phyloP scores from a whole-genome alignment of 2,329 filamentous ascomycete species.

The Westerdykella ornata region DNA sequence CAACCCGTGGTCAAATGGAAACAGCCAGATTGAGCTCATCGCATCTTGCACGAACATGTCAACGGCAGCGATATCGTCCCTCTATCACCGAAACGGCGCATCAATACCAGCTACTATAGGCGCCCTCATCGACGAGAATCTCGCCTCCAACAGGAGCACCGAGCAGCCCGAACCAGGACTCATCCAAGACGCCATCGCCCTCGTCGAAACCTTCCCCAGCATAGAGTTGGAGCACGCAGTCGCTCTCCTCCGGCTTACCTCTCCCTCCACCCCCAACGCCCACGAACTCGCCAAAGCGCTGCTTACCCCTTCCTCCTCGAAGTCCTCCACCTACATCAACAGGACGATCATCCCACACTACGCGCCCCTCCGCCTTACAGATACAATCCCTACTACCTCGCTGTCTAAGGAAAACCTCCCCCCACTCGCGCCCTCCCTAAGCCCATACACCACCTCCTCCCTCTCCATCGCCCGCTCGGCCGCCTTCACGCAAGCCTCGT shows the following conservation, averaged over 20 bases:
- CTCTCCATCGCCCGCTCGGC: conserved; percentile 44
- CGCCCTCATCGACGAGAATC: conserved; percentile 46
- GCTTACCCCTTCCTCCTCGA: conserved; percentile 30
- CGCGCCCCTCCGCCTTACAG: conserved; percentile 36
- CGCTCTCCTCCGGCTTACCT: conserved; percentile 51
- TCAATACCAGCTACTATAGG: conserved; percentile 52
- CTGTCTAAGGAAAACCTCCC: conserved; percentile 10
- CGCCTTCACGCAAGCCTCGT: conserved; percentile 53
- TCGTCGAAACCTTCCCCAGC: conserved; percentile 50
- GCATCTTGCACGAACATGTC: conserved; percentile 46
- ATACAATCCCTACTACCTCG: conserved; percentile 19
- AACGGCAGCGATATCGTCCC: conserved; percentile 45
- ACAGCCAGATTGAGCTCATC: conserved; percentile 56
- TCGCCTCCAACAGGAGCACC: conserved; percentile 34
- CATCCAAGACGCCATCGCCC: conserved; percentile 47
- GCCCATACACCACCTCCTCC: conserved; percentile 36
- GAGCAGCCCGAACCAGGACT: conserved; percentile 39
- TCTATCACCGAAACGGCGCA: conserved; percentile 54
- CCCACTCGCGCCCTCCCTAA: conserved; percentile 22
- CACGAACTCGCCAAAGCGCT: conserved; percentile 55
- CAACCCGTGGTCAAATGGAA: conserved; percentile 55
- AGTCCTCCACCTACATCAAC: conserved; percentile 16
- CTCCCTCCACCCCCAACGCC: conserved; percentile 52
- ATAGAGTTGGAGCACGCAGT: conserved; percentile 45
- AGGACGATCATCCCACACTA: conserved; percentile 46